A percentile compares a stretch with the other conserved stretches of the same genome.
Evolutionary conservation across 2,329 filamentous ascomycete species (phyloP).

Genomic region (Leptographium radiaticola): DNA sequence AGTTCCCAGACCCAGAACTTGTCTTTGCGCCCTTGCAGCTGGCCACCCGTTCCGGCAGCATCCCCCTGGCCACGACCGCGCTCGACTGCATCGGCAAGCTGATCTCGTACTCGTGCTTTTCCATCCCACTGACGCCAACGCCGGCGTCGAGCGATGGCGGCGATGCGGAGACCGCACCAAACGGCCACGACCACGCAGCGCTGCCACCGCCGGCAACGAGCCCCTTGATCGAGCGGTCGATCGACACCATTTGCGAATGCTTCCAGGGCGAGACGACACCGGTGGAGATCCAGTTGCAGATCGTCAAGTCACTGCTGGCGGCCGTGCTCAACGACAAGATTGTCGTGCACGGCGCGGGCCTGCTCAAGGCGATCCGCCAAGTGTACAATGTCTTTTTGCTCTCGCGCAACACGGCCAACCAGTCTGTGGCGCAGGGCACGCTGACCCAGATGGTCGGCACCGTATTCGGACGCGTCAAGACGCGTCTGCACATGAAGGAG

Average conservation of each 20-base stretch:
- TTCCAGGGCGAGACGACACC: slow-evolving; percentile 94
- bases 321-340: slow-evolving; percentile 98
- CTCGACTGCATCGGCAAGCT: slow-evolving; percentile 98
- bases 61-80: slow-evolving; percentile 75
- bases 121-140: slow-evolving; percentile 40
- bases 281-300: slow-evolving; percentile 87
- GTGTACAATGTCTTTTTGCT: slow-evolving; percentile 98
- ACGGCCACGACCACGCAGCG: slow-evolving; percentile 14
- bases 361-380: slow-evolving; percentile 91
- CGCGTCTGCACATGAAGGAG: slow-evolving; percentile 76
- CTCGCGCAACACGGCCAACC: slow-evolving; percentile 85
- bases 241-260: slow-evolving; percentile 98
- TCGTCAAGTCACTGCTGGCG: slow-evolving; percentile 90
- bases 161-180: slow-evolving; percentile 17
- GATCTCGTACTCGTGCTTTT: slow-evolving; percentile 98
- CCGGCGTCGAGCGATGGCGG: slow-evolving; percentile 11
- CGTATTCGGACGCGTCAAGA: slow-evolving; percentile 90
- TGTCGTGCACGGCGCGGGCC: slow-evolving; percentile 88
- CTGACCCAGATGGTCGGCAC: slow-evolving; percentile 98
- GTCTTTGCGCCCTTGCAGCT: slow-evolving; percentile 85
- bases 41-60: slow-evolving; percentile 75
- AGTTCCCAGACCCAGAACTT: slow-evolving; percentile 77
- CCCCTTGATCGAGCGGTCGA: slow-evolving; percentile 89
- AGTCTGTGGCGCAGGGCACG: slow-evolving; percentile 93
- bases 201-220: slow-evolving; percentile 22